phyloP scores from a whole-genome alignment of 2,329 filamentous ascomycete genomes.

The Sporothrix humicola region DNA sequence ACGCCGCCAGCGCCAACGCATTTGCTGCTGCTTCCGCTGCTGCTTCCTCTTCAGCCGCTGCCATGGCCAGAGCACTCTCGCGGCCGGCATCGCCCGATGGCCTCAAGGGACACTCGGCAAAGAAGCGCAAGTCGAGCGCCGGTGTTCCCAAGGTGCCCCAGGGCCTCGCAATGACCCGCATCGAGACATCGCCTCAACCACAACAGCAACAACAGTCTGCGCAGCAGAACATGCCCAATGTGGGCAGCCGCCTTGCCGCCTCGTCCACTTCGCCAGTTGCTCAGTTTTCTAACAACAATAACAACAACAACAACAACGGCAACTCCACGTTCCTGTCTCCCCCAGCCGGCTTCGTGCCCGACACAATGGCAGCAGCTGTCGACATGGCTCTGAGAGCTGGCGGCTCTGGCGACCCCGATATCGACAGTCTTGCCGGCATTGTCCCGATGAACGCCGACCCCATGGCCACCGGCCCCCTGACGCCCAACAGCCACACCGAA shows the following conservation, averaged over 20 bases:
- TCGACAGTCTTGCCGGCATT: constrained; percentile 38
- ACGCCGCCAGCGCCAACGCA: neutral
- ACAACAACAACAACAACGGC: constrained; percentile 43
- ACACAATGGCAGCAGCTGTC: constrained; percentile 37
- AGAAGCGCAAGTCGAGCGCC: constrained; percentile 80
- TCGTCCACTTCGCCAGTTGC: constrained; percentile 54
- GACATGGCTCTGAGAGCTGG: constrained; percentile 38
- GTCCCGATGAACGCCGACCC: constrained; percentile 35
- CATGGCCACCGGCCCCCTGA: constrained; percentile 58
- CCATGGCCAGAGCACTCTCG: constrained; percentile 64
- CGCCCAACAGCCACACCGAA: constrained; percentile 69
- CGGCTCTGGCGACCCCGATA: constrained; percentile 37
- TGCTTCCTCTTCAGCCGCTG: constrained; percentile 40
- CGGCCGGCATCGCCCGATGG: constrained; percentile 74
- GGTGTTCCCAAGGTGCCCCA: constrained; percentile 70
- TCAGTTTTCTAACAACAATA: constrained; percentile 59
- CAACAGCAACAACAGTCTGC: constrained; percentile 45
- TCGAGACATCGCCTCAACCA: constrained; percentile 63
- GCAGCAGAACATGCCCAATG: constrained; percentile 44
- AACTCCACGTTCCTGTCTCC: constrained; percentile 50
- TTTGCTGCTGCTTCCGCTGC: constrained; percentile 31
- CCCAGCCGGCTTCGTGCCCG: constrained; percentile 41
- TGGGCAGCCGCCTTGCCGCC: constrained; percentile 41
- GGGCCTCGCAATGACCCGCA: constrained; percentile 79
- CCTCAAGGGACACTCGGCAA: constrained; percentile 68